Evolutionary conservation across 805 yeast species (phyloP).

Genomic region (Hanseniaspora clermontiae): DNA sequence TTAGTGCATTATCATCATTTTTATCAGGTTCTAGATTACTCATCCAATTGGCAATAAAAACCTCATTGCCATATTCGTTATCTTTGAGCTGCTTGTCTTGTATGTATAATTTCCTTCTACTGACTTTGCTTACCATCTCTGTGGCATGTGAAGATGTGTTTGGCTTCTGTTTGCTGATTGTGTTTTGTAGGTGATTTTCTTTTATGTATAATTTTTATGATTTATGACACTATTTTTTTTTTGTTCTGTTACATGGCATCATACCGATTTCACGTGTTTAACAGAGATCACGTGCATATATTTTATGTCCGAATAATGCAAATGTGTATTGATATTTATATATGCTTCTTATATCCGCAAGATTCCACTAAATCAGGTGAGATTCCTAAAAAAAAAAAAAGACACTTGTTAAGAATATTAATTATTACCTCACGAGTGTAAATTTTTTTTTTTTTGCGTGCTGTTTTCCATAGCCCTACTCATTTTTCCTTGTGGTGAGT

Average conservation of each 20-base stretch:
- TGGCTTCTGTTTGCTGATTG: background rate
- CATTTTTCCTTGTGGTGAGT: too few relatives aligned
- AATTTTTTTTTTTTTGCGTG: too few relatives aligned
- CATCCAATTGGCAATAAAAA: background rate
- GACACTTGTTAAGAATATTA: too few relatives aligned
- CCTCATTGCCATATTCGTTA: slow-evolving; percentile 2
- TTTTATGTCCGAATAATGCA: background rate
- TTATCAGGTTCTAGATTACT: background rate
- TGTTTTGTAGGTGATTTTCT: too few relatives aligned
- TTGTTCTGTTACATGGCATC: too few relatives aligned
- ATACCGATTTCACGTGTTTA: too few relatives aligned
- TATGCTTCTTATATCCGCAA: background rate
- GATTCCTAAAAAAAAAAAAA: background rate
- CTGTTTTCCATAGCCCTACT: too few relatives aligned
- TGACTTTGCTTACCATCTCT: background rate
- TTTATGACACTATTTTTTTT: too few relatives aligned
- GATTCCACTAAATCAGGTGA: background rate
- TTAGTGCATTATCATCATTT: background rate
- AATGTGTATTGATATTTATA: background rate
- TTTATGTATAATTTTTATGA: too few relatives aligned
- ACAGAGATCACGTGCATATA: too few relatives aligned
- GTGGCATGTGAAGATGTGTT: too few relatives aligned
- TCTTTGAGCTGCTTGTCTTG: background rate
- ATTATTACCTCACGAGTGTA: too few relatives aligned
- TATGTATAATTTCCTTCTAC: background rate